Evolutionary conservation across 2,329 filamentous ascomycete genomes (phyloP).

Genomic region (Phoma sp.): DNA sequence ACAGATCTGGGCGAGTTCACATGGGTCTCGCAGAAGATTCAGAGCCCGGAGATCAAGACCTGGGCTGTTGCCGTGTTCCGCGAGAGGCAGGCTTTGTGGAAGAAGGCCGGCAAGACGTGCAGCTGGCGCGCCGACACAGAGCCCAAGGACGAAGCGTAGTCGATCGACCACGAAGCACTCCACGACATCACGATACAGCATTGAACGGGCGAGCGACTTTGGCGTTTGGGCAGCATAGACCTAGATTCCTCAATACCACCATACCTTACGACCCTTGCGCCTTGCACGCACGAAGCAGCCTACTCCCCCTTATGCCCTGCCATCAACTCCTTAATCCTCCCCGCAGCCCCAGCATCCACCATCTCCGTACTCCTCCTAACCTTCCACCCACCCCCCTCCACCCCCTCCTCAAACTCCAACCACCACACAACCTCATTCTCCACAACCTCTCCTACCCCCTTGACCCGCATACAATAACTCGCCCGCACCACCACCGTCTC

Average conservation of each 20-base stretch:
- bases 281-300: background rate
- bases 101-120: constrained; percentile 44
- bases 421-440: constrained; percentile 46
- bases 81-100: constrained; percentile 80
- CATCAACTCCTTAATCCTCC: constrained; percentile 28
- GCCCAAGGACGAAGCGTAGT: constrained; percentile 23
- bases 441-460: constrained; percentile 14
- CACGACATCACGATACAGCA: constrained; percentile 14
- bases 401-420: constrained; percentile 32
- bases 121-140: constrained; percentile 37
- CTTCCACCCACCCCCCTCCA: constrained; percentile 19
- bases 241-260: constrained; percentile 7
- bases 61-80: constrained; percentile 80
- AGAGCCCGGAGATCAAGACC: constrained; percentile 75
- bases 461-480: constrained; percentile 35
- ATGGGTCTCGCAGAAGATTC: constrained; percentile 75
- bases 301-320: background rate
- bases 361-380: constrained; percentile 39
- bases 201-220: background rate
- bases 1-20: constrained; percentile 87
- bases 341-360: constrained; percentile 37
- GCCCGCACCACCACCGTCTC: constrained; percentile 26
- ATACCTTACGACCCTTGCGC: background rate
- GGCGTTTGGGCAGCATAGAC: constrained; percentile 13
- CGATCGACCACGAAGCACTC: background rate